Percentiles rank a stretch among this genome's conserved stretches.
Conservation (phyloP, 371 early-diverging fungal genomes). For the Mucor indicus region DNA sequence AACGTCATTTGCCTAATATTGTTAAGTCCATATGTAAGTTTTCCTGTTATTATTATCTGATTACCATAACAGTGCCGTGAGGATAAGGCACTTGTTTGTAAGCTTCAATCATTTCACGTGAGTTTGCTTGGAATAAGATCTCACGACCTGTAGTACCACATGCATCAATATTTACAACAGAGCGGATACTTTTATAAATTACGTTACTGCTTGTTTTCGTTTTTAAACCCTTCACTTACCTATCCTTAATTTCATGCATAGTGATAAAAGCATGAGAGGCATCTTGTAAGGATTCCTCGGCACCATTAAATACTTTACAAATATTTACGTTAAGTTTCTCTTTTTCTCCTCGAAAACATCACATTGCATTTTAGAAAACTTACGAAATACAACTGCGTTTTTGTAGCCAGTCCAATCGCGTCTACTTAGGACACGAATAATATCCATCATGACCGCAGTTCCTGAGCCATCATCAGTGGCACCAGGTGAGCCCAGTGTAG, state of each 20-base stretch:
- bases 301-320: slow-evolving; percentile 71
- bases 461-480: slow-evolving; percentile 72
- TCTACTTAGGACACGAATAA: slow-evolving; percentile 60
- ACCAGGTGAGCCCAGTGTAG: slow-evolving; percentile 58
- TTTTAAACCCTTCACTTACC: slow-evolving; percentile 21
- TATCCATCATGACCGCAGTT: slow-evolving; percentile 71
- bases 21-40: neutral
- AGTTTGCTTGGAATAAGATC: slow-evolving; percentile 77
- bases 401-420: slow-evolving; percentile 47
- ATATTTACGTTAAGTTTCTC: neutral
- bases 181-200: slow-evolving; percentile 40
- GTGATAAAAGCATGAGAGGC: slow-evolving; percentile 76
- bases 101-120: slow-evolving; percentile 67
- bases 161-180: slow-evolving; percentile 74
- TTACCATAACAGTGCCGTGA: slow-evolving; percentile 72
- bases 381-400: slow-evolving; percentile 62
- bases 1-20: slow-evolving; percentile 62
- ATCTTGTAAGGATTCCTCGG: slow-evolving; percentile 78
- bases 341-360: no score
- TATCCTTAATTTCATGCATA: slow-evolving; percentile 56
- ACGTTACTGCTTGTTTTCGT: neutral
- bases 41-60: neutral
- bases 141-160: slow-evolving; percentile 72
- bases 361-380: slow-evolving; percentile 16
- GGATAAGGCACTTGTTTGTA: slow-evolving; percentile 68